Conservation (phyloP, 2,329 filamentous ascomycete genomes). For the Fusarium sp. region DNA sequence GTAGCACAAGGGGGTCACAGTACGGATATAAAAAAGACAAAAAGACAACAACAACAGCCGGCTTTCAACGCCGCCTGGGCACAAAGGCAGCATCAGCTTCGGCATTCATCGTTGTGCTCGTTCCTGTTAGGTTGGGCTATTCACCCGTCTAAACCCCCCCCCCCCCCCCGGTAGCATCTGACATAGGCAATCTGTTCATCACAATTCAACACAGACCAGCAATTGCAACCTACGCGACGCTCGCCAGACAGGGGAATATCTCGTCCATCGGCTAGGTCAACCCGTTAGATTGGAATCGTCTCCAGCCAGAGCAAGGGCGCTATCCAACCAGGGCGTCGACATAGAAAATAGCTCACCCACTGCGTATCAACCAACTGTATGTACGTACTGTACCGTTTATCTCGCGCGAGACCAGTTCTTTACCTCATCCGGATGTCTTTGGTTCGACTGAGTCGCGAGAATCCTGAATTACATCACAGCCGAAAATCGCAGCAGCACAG, state of each 20-base stretch:
- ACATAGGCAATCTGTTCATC: constrained; percentile 11
- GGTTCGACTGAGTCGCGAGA: constrained; percentile 20
- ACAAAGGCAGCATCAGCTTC: constrained; percentile 4
- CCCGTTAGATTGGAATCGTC: constrained; percentile 30
- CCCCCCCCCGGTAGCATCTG: background rate
- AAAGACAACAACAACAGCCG: background rate
- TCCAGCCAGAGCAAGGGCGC: constrained; percentile 7
- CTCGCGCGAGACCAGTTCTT: constrained; percentile 37
- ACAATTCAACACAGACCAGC: constrained; percentile 16
- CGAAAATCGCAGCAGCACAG: background rate
- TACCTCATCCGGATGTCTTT: constrained; percentile 22
- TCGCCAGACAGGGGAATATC: constrained; percentile 20
- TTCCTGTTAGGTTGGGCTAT: background rate
- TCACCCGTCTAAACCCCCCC: background rate
- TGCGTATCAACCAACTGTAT: constrained; percentile 18
- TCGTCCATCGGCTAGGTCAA: constrained; percentile 26
- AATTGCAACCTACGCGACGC: constrained; percentile 6
- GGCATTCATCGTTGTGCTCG: constrained; percentile 16
- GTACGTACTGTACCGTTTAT: constrained; percentile 22
- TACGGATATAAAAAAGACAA: background rate
- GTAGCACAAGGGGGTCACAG: too few relatives aligned
- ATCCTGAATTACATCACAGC: constrained; percentile 27
- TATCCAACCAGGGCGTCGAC: constrained; percentile 36
- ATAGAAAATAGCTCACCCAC: constrained; percentile 35
- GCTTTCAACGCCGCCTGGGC: background rate